These are phyloP conservation scores for Lagerstroemia speciosa DNA, from an alignment of 345 rosid species.

Conservation along the genomic window DNA sequence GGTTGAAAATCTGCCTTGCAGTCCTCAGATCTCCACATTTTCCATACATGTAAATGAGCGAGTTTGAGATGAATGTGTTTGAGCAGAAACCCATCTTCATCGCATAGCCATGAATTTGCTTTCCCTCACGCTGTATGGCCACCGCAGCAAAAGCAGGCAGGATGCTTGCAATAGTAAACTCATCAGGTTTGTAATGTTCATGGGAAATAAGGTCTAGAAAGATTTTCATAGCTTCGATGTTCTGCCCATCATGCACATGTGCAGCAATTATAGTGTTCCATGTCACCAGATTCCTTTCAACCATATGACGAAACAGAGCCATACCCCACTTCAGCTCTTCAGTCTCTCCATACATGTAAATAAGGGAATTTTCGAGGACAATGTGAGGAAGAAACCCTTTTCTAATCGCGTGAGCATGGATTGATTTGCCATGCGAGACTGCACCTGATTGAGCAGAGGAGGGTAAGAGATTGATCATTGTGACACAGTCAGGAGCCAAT, in stretches of 20 bases:
- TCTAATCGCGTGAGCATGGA: conserved; percentile 60
- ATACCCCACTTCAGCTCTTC: conserved; percentile 35
- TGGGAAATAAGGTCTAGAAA: conserved; percentile 33
- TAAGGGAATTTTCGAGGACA: conserved; percentile 57
- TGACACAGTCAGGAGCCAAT: conserved; percentile 48
- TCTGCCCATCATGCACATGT: conserved; percentile 40
- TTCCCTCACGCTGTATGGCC: conserved; percentile 39
- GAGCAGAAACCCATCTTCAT: conserved; percentile 26
- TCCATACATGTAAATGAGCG: conserved; percentile 54
- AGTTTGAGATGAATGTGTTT: conserved; percentile 46
- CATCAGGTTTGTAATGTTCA: conserved; percentile 38
- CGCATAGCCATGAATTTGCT: conserved; percentile 45
- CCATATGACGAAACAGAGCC: conserved; percentile 33
- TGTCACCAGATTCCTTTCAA: conserved; percentile 44
- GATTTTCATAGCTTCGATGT: conserved; percentile 37
- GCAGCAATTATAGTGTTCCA: conserved; percentile 69
- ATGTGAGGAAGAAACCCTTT: conserved; percentile 54
- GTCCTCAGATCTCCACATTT: conserved; percentile 60
- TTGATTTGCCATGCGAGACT: conserved; percentile 31
- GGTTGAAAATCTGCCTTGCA: conserved; percentile 47
- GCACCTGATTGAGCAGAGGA: conserved; percentile 41
- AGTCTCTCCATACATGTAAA: conserved; percentile 55
- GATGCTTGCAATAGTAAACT: conserved; percentile 46
- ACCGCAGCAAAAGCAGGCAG: conserved; percentile 64
- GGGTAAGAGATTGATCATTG: conserved; percentile 58